phyloP scores from a whole-genome alignment of 345 rosid species.

The Pistacia vera region DNA sequence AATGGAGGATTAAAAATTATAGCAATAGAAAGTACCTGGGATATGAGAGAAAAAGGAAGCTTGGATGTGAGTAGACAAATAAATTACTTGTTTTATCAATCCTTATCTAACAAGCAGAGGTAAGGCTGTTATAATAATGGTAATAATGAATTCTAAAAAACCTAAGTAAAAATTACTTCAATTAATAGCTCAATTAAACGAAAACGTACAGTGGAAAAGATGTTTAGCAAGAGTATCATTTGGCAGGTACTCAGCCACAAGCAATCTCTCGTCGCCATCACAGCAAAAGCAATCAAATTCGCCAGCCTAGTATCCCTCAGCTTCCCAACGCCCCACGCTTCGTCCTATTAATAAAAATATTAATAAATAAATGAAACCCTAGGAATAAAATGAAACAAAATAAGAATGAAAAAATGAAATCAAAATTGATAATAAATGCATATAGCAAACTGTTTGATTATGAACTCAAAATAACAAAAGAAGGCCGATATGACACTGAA shows the following conservation, averaged over 20 bases:
- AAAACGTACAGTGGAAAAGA: constrained; percentile 74
- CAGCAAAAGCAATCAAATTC: constrained; percentile 91
- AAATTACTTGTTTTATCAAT: neutral
- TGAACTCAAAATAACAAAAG: too few species aligned
- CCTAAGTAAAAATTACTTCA: neutral
- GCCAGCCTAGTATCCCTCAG: constrained; percentile 73
- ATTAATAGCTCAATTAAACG: neutral
- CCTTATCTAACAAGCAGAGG: neutral
- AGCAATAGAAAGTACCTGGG: constrained; percentile 1
- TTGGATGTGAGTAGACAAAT: constrained; percentile 4
- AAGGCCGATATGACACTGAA: too few species aligned
- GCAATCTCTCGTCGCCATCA: constrained; percentile 92
- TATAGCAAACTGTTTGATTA: constrained; percentile 69
- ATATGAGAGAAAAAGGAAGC: neutral
- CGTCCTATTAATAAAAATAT: constrained; percentile 46
- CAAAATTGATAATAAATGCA: constrained; percentile 1
- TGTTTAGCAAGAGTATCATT: constrained; percentile 86
- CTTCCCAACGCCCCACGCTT: constrained; percentile 79
- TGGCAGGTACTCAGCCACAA: constrained; percentile 89
- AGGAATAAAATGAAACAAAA: constrained; percentile 1
- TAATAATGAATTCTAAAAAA: neutral
- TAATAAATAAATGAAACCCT: constrained; percentile 21
- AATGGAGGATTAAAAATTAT: neutral
- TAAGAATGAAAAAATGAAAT: neutral
- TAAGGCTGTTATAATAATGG: neutral